Evolutionary conservation across 495 filamentous ascomycete species (phyloP), one percentile per base, ranked within the genome.

Genomic region (Cenococcum geophilum): DNA sequence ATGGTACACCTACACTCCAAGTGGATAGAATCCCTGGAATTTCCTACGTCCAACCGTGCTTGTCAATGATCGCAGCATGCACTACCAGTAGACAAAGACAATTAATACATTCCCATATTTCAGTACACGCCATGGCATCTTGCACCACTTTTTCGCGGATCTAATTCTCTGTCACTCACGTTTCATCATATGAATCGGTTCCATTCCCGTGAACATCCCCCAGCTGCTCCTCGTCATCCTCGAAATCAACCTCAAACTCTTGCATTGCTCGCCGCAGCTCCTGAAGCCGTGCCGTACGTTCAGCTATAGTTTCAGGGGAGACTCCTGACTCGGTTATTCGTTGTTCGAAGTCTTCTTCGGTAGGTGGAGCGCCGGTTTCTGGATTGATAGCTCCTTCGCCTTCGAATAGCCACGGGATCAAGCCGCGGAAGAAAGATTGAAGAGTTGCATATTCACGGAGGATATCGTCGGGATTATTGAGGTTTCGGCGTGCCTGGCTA

Each of bases 361-460:
- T 56, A 56, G 54, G 54, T 16, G 34, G 54, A 37, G 54, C 54
- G 23, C 54, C 54, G n/a, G 54, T 56, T n/a, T 37, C 54, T 37
- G 54, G 54, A 32, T 56, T 56, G 32, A 56, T 56, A 8, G 49
- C 49, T 32, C 21, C 25, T 32, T 56, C 21, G 53, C 53, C 37
- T 37, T 37, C 54, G 11, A 40, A 37, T 18, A 40, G 22, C 54
- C 54, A 56, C 20, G 54, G 54, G 1, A 56, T 21, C 21, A 56
- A 11, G 22, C 10, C 20, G 16, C 37, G 54, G 54, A 56, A 56
- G 18, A 56, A 56, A 0, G 23, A 6, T 25, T 56, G 54, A 16
- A 56, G 54, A 6, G 23, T 56, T 23, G 16, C 34, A 43, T 40
- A 37, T 32, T 56, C 54, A 32, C 34, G 34, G 23, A 36, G 54